phyloP scores from a whole-genome alignment of 2,329 filamentous ascomycete genomes.

The Sarocladiaceae sp. region DNA sequence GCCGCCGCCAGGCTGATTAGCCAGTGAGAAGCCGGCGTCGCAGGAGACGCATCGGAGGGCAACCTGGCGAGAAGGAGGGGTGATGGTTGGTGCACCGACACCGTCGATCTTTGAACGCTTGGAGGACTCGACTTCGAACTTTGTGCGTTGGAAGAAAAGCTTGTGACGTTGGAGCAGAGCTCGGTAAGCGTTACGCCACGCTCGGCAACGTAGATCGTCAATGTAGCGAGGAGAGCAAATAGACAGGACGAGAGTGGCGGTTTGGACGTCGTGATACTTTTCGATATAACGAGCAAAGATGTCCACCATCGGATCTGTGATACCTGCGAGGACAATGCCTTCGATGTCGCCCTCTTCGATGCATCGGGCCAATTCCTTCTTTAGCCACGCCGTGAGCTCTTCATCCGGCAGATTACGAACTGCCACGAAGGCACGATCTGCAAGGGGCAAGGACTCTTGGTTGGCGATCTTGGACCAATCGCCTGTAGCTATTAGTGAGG shows the following conservation, averaged over 20 bases:
- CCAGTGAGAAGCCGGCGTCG: conserved; percentile 54
- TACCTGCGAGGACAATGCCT: conserved; percentile 72
- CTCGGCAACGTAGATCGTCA: conserved; percentile 68
- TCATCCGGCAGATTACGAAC: conserved; percentile 61
- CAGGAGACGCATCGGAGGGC: conserved; percentile 76
- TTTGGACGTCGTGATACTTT: conserved; percentile 75
- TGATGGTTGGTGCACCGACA: conserved; percentile 46
- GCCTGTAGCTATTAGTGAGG: conserved; percentile 70
- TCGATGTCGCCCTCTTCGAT: conserved; percentile 68
- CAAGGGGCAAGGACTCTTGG: conserved; percentile 68
- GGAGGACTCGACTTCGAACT: conserved; percentile 74
- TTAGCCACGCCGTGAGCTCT: conserved; percentile 63
- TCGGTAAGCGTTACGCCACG: conserved; percentile 70
- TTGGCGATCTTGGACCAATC: conserved; percentile 72
- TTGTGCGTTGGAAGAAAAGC: conserved; percentile 69
- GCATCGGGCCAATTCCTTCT: conserved; percentile 57
- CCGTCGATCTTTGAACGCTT: conserved; percentile 64
- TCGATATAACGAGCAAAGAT: conserved; percentile 72
- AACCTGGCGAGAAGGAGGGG: conserved; percentile 64
- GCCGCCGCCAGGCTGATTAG: conserved; percentile 25
- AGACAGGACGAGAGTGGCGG: conserved; percentile 69
- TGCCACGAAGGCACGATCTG: conserved; percentile 71
- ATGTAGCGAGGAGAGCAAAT: conserved; percentile 73
- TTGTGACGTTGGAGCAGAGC: conserved; percentile 70
- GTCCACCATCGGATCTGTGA: conserved; percentile 68